Evolutionary conservation across 495 filamentous ascomycete genomes (phyloP).

Genomic region (Staphylotrichum longicolle): DNA sequence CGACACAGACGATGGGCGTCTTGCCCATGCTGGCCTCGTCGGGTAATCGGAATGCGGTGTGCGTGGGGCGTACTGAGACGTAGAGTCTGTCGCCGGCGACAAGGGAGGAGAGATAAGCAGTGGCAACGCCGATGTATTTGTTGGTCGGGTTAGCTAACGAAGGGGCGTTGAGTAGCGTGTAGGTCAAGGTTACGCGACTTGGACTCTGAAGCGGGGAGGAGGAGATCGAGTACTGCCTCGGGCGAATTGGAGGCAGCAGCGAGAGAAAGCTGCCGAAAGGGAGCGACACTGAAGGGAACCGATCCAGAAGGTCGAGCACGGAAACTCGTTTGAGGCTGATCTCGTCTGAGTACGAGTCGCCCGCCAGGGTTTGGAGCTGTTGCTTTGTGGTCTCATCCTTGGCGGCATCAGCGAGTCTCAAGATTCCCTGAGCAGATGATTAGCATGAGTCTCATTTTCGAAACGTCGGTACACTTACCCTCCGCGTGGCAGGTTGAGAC

Average conservation of each 20-base stretch:
- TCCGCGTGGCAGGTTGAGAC: constrained; percentile 61
- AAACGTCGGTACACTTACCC: constrained; percentile 31
- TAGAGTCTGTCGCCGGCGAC: constrained; percentile 59
- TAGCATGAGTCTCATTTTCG: not conserved
- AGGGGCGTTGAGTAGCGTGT: constrained; percentile 58
- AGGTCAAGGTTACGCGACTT: constrained; percentile 61
- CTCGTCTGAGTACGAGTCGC: constrained; percentile 51
- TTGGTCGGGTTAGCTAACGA: constrained; percentile 49
- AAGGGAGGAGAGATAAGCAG: constrained; percentile 59
- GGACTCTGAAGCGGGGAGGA: constrained; percentile 65
- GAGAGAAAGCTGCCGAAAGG: constrained; percentile 62
- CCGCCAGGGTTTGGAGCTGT: constrained; percentile 50
- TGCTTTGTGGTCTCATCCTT: constrained; percentile 37
- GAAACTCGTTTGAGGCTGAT: constrained; percentile 58
- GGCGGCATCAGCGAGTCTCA: constrained; percentile 43
- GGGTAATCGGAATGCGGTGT: constrained; percentile 67
- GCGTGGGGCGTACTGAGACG: constrained; percentile 57
- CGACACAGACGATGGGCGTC: constrained; percentile 66
- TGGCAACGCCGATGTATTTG: constrained; percentile 56
- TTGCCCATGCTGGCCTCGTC: constrained; percentile 46
- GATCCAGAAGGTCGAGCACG: constrained; percentile 62
- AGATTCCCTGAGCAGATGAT: constrained; percentile 42
- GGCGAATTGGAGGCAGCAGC: constrained; percentile 70
- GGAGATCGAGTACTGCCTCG: constrained; percentile 77
- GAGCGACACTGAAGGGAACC: constrained; percentile 54